Percentiles rank a stretch among this genome's conserved stretches.
Evolutionary conservation across 176 grass and related monocot species (phyloP).

Genomic region (Miscanthus lutarioriparius): DNA sequence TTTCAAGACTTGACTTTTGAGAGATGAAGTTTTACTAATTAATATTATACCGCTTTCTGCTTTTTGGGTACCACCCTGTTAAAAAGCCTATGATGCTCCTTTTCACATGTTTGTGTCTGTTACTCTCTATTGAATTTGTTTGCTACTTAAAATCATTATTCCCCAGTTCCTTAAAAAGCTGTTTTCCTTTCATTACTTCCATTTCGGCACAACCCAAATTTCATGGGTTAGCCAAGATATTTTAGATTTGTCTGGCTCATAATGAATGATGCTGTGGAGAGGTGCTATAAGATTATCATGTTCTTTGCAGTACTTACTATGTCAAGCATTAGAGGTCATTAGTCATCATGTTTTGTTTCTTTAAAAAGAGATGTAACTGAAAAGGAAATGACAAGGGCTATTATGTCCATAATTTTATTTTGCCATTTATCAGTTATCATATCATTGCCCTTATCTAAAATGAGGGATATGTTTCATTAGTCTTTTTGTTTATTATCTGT

Average conservation of each 20-base stretch:
- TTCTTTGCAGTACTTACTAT: not conserved
- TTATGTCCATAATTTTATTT: not conserved
- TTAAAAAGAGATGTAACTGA: not conserved
- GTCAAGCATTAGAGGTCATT: not conserved
- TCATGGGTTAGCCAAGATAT: not conserved
- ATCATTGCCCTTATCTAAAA: constrained; percentile 11
- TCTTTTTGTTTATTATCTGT: not conserved
- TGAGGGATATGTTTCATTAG: not conserved
- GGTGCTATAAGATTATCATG: not conserved
- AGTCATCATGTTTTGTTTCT: not conserved
- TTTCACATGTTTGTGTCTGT: not conserved
- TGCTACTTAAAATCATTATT: not conserved
- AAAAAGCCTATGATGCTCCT: not conserved
- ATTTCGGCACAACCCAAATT: no score
- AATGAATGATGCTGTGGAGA: not conserved
- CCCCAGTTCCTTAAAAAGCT: not conserved
- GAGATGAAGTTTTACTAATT: not conserved
- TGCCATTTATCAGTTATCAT: not conserved
- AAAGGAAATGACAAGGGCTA: not conserved
- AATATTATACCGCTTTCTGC: not conserved
- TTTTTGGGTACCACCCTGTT: not conserved
- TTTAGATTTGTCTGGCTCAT: not conserved
- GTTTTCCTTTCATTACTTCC: not conserved
- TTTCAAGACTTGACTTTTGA: not conserved
- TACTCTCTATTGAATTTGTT: not conserved